Evolutionary conservation across 2,329 filamentous ascomycete species (phyloP).

Genomic region (Alternaria burnsii): DNA sequence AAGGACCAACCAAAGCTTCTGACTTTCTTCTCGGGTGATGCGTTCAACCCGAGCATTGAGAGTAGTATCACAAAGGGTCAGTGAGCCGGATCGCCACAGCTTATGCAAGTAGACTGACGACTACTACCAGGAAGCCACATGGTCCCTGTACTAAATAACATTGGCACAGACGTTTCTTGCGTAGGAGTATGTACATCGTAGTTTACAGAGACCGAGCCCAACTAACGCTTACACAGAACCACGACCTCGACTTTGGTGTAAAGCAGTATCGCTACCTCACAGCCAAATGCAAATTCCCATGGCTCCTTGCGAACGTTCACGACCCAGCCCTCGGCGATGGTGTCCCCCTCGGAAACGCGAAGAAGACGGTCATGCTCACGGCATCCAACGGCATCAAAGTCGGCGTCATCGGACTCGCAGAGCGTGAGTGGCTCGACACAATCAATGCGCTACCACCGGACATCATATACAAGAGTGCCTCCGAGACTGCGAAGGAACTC

Average conservation of each 20-base stretch:
- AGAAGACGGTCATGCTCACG: conserved; percentile 78
- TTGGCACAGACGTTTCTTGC: conserved; percentile 81
- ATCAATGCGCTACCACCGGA: conserved; percentile 86
- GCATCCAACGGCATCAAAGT: conserved; percentile 85
- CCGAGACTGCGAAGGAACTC: conserved; percentile 76
- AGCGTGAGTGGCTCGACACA: conserved; percentile 87
- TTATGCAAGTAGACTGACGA: conserved; percentile 1
- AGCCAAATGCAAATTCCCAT: conserved; percentile 81
- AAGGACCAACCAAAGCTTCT: conserved; percentile 70
- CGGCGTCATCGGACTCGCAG: conserved; percentile 83
- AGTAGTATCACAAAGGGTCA: conserved; percentile 85
- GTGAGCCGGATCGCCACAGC: not conserved
- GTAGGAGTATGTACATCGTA: conserved; percentile 69
- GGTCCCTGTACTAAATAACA: conserved; percentile 82
- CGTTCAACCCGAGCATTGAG: conserved; percentile 90
- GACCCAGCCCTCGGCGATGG: conserved; percentile 81
- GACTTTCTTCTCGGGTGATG: conserved; percentile 90
- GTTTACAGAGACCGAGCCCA: not conserved
- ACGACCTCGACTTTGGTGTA: conserved; percentile 92
- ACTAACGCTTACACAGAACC: conserved; percentile 66
- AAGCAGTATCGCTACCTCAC: conserved; percentile 78
- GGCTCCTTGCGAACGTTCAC: conserved; percentile 87
- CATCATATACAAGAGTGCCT: conserved; percentile 82
- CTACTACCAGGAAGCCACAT: conserved; percentile 73
- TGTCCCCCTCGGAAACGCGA: conserved; percentile 77